phyloP scores from a whole-genome alignment of 257 asterid genomes.

The Capsicum rhomboideum region DNA sequence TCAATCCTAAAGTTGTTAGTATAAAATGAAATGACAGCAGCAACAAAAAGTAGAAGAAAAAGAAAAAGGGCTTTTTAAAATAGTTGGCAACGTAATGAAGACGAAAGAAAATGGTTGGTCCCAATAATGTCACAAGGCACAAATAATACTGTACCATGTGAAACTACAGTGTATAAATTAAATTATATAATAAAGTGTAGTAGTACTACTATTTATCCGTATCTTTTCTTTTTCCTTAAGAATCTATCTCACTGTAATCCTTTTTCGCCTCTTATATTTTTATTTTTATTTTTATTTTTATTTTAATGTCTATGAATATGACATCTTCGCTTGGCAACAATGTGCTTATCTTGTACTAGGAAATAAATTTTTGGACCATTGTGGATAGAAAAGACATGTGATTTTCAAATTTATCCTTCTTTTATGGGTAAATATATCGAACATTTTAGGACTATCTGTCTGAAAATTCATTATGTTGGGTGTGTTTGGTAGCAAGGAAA shows the following conservation, averaged over 20 bases:
- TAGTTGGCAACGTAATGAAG: constrained; percentile 4
- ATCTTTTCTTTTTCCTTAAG: constrained; percentile 8
- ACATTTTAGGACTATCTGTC: neutral
- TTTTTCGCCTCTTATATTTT: neutral
- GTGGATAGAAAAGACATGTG: neutral
- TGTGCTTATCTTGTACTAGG: neutral
- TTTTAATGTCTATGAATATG: neutral
- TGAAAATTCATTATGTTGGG: neutral
- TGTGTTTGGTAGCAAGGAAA: neutral
- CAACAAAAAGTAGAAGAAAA: neutral
- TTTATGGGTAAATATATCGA: neutral
- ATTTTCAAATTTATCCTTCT: neutral
- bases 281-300: neutral
- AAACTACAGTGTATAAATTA: constrained; percentile 16
- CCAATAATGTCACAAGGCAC: constrained; percentile 12
- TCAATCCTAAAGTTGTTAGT: too few species aligned
- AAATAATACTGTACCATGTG: constrained; percentile 21
- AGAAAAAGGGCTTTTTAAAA: constrained; percentile 23
- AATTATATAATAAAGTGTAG: neutral
- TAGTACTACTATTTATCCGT: neutral
- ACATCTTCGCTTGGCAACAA: neutral
- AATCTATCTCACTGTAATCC: constrained; percentile 20
- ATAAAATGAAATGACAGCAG: neutral
- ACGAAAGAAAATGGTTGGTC: constrained; percentile 15
- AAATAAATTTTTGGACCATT: neutral